Evolutionary conservation across 164 flowering plant species (phyloP).

Genomic region (Litsea cubeba): DNA sequence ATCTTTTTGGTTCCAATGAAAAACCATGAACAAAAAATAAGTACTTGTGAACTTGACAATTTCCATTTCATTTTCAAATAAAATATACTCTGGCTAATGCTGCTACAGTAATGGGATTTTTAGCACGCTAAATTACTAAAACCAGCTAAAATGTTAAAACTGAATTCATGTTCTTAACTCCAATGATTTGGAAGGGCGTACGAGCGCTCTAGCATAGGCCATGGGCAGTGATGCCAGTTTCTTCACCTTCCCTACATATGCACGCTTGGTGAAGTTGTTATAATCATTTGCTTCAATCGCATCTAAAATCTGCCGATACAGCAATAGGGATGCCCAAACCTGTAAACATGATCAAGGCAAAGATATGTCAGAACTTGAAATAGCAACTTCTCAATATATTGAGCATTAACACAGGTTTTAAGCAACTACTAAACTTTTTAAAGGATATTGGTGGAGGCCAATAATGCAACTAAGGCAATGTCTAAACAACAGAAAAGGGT

Average conservation of each 20-base stretch:
- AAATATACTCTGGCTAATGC: not conserved
- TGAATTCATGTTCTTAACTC: not conserved
- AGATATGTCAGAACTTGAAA: not conserved
- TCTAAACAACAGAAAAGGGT: no score
- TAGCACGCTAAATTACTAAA: not conserved
- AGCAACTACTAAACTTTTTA: not conserved
- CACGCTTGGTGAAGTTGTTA: conserved; percentile 35
- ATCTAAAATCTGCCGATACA: conserved; percentile 32
- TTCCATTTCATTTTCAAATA: no score
- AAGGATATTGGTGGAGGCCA: not conserved
- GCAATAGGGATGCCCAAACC: conserved; percentile 31
- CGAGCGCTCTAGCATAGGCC: conserved; percentile 28
- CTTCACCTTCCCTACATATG: conserved; percentile 35
- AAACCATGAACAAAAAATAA: no score
- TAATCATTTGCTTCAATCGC: conserved; percentile 36
- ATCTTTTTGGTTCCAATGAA: no score
- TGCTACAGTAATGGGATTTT: not conserved
- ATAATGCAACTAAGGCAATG: no score
- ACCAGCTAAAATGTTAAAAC: not conserved
- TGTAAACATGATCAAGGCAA: conserved; percentile 1
- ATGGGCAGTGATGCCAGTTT: conserved; percentile 32
- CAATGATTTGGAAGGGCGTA: conserved; percentile 17
- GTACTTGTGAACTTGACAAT: no score
- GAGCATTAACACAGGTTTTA: not conserved
- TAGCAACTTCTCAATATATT: not conserved